These are phyloP conservation scores for Fusarium continuum DNA, from an alignment of 2,329 filamentous ascomycete species.

Conservation along the genomic window DNA sequence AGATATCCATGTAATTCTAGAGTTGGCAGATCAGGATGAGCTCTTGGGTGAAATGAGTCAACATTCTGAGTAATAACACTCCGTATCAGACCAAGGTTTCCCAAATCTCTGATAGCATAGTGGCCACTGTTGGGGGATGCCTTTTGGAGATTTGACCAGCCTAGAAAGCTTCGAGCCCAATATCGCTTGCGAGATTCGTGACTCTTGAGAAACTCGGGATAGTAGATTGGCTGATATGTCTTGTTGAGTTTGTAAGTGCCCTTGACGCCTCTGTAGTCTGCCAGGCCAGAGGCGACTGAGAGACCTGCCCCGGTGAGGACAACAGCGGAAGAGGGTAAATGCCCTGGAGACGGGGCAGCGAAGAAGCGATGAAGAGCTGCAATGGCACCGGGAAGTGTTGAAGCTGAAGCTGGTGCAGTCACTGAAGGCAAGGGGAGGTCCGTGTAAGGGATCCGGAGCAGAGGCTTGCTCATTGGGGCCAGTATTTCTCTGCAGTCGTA, in stretches of 20 bases:
- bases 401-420: slow-evolving; percentile 77
- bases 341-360: slow-evolving; percentile 62
- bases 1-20: slow-evolving; percentile 94
- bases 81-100: slow-evolving; percentile 74
- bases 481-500: background rate
- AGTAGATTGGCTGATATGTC: slow-evolving; percentile 90
- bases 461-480: slow-evolving; percentile 69
- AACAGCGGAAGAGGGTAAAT: slow-evolving; percentile 58
- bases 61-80: slow-evolving; percentile 95
- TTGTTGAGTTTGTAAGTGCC: slow-evolving; percentile 95
- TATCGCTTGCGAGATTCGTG: slow-evolving; percentile 92
- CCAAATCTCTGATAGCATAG: slow-evolving; percentile 77
- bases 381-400: slow-evolving; percentile 75
- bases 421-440: slow-evolving; percentile 78
- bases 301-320: slow-evolving; percentile 84
- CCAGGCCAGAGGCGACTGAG: slow-evolving; percentile 89
- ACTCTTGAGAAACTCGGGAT: slow-evolving; percentile 82
- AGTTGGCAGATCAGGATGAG: slow-evolving; percentile 78
- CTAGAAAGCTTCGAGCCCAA: slow-evolving; percentile 94
- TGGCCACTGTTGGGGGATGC: slow-evolving; percentile 85
- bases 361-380: slow-evolving; percentile 82
- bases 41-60: slow-evolving; percentile 86
- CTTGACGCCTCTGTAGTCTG: slow-evolving; percentile 89
- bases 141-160: slow-evolving; percentile 83
- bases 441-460: slow-evolving; percentile 92